A percentile compares a stretch with the other conserved stretches of the same genome.
Evolutionary conservation across 495 filamentous ascomycete species (phyloP).

Genomic region (Daldinia caldariorum): DNA sequence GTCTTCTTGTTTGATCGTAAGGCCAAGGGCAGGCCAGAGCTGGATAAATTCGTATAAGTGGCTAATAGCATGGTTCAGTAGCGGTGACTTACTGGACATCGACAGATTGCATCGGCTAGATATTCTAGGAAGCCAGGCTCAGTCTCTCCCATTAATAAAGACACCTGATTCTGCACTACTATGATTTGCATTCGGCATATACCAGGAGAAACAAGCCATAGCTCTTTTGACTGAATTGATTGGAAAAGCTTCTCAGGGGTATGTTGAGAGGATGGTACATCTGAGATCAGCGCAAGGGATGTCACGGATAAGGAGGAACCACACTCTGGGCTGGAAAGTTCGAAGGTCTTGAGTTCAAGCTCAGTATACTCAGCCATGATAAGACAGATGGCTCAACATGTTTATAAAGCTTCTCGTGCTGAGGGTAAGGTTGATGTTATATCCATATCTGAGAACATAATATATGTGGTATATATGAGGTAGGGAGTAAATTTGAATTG

Average conservation of each 20-base stretch:
- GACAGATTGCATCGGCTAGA: slow-evolving; percentile 40
- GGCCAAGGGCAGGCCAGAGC: slow-evolving; percentile 42
- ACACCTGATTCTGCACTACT: slow-evolving; percentile 26
- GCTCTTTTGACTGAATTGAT: slow-evolving; percentile 38
- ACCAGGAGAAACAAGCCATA: slow-evolving; percentile 46
- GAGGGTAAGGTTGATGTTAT: not conserved
- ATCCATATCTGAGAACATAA: slow-evolving; percentile 5
- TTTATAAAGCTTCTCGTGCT: not conserved
- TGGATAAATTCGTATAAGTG: slow-evolving; percentile 26
- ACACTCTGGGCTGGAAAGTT: slow-evolving; percentile 23
- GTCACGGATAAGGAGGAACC: slow-evolving; percentile 36
- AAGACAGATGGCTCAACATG: not conserved
- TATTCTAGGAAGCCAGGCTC: slow-evolving; percentile 38
- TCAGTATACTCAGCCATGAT: slow-evolving; percentile 32
- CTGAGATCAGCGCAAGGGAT: slow-evolving; percentile 40
- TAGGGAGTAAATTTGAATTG: not conserved
- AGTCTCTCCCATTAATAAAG: not conserved
- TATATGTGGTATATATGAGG: not conserved
- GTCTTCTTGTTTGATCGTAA: slow-evolving; percentile 37
- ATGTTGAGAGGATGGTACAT: slow-evolving; percentile 7
- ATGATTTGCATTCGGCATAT: slow-evolving; percentile 44
- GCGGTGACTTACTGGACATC: slow-evolving; percentile 36
- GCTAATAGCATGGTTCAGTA: not conserved
- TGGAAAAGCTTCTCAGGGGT: slow-evolving; percentile 31
- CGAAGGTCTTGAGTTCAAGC: slow-evolving; percentile 39